Base-by-base conservation (phyloP, 768 basidiomycete genomes). In the Serendipita sp. region DNA sequence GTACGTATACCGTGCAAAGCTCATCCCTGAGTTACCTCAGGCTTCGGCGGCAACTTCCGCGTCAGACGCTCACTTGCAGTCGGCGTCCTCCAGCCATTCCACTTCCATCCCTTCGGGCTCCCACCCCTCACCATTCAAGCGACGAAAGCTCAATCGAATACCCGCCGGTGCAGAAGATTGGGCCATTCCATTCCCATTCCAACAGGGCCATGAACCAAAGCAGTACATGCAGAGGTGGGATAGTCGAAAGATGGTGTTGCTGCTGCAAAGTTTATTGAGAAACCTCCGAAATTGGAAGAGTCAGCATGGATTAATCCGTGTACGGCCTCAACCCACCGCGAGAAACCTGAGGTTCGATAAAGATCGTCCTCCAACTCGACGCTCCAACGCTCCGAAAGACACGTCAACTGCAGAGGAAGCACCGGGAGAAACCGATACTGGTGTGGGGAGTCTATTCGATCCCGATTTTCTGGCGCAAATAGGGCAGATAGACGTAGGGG, bases 101-200 rank as follows among this genome's bases (percentile, higher is more conserved):
- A n/a, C 22, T n/a, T 11, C 9, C 53, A 11, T 24, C 11, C 16
- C 53, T 24, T 20, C n/a, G 5, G 45, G 5, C n/a, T 11, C 20
- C 11, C 24, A 24, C 9, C 69, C 76, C 5, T 68, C 76, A 3
- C 51, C 58, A 14, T 26, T 67, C 20, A 89, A 87, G 72, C 82
- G 80, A 64, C 78, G 86, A 30, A 86, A 80, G 66, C 74, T 89
- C 14, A 76, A 75, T 63, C 73, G 75, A 7, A 86, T 90, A 14
- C 88, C 88, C 34, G 88, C 88, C 22, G 88, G 88, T 11, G 88
- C 88, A 1, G 77, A 71, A 1, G 86, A 89, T 68, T 90, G 88
- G 88, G 86, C 89, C 66, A 80, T 90, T 0, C 88, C 88, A 0
- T 90, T 83, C 70, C 88, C 88, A 3, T 90, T 90, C 65, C 72